Evolutionary conservation across 192 early-diverging fungal genomes (phyloP).

Genomic region (Backusella tarrabulga): DNA sequence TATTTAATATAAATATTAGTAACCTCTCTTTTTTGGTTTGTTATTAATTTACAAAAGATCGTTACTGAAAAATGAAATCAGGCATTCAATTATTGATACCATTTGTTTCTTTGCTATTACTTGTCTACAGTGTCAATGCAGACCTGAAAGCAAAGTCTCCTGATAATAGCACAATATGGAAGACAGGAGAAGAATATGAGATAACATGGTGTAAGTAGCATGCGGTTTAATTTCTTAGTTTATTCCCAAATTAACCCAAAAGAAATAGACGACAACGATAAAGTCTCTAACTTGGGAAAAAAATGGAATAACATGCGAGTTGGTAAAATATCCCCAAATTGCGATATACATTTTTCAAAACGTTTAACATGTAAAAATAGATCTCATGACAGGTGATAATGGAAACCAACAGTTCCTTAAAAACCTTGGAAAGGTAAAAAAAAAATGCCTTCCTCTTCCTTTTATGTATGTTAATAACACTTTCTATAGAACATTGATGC

Average conservation of each 20-base stretch:
- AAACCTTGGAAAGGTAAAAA: constrained; percentile 26
- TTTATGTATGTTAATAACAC: no score
- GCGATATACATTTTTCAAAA: neutral
- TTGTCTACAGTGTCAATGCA: constrained; percentile 7
- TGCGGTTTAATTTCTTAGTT: neutral
- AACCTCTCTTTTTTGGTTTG: neutral
- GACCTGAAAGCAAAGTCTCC: constrained; percentile 20
- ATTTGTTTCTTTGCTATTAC: constrained; percentile 3
- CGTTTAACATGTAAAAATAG: neutral
- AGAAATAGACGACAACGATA: constrained; percentile 12
- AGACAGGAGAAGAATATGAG: constrained; percentile 17
- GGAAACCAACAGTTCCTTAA: constrained; percentile 22
- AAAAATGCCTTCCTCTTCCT: neutral
- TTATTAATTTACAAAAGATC: neutral
- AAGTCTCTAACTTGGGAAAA: constrained; percentile 2
- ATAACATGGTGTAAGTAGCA: constrained; percentile 28
- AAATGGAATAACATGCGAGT: constrained; percentile 29
- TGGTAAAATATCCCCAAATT: constrained; percentile 5
- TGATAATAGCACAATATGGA: constrained; percentile 29
- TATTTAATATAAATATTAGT: neutral
- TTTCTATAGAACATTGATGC: constrained; percentile 26
- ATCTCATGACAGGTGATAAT: constrained; percentile 45
- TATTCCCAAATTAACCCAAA: neutral
- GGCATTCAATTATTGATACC: neutral
- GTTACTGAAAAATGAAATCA: neutral